Evolutionary conservation across 2,329 filamentous ascomycete genomes (phyloP).

Genomic region (Pestalotiopsis sp.): DNA sequence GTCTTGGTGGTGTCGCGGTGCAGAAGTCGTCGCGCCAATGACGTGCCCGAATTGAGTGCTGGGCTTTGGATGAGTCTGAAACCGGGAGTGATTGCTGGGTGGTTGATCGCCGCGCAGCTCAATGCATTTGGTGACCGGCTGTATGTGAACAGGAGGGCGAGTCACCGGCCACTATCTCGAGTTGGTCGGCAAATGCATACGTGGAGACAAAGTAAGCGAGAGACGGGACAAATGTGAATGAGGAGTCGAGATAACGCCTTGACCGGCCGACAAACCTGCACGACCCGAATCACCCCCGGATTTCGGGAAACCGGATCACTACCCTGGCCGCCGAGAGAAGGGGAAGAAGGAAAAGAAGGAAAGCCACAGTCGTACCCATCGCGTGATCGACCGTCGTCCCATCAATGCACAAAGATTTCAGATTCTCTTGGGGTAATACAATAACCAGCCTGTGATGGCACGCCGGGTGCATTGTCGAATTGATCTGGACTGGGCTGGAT

Average conservation of each 20-base stretch:
- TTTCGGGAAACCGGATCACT: neutral
- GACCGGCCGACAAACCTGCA: neutral
- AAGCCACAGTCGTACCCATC: neutral
- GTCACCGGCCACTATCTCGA: neutral
- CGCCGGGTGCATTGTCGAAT: neutral
- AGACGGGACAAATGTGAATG: neutral
- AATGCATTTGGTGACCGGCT: neutral
- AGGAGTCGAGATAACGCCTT: neutral
- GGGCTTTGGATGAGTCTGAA: neutral
- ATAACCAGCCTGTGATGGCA: neutral
- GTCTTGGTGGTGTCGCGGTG: neutral
- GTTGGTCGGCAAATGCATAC: neutral
- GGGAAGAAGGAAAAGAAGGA: neutral
- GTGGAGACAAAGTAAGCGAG: neutral
- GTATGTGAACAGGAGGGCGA: neutral
- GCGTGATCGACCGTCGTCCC: neutral
- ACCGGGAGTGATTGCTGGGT: neutral
- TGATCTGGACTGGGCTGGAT: neutral
- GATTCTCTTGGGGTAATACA: neutral
- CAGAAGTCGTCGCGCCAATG: neutral
- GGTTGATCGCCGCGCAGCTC: constrained; percentile 5
- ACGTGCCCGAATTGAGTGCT: neutral
- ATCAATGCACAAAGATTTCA: neutral
- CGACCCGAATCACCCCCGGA: neutral
- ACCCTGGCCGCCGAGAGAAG: neutral